phyloP scores from a whole-genome alignment of 352 stramenopile species.

The Peronospora belbahrii region DNA sequence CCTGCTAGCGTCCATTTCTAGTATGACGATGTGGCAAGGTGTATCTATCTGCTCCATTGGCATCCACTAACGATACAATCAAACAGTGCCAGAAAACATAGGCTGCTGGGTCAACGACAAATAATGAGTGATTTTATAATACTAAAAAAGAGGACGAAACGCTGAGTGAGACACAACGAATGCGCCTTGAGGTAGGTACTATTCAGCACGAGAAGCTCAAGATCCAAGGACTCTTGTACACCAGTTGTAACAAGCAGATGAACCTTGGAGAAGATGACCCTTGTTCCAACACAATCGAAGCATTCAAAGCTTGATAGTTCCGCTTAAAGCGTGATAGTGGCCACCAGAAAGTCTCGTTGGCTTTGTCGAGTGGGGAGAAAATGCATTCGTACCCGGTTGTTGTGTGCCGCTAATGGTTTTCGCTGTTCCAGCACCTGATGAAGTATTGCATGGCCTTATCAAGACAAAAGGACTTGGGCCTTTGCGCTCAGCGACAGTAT shows the following conservation, averaged over 20 bases:
- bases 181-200: slow-evolving; percentile 10
- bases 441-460: slow-evolving; percentile 29
- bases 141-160: slow-evolving; percentile 11
- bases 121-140: background rate
- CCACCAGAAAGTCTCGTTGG: slow-evolving; percentile 13
- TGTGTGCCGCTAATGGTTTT: too few species aligned
- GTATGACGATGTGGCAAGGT: slow-evolving; percentile 40
- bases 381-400: slow-evolving; percentile 44
- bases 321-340: slow-evolving; percentile 14
- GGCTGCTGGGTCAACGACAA: slow-evolving; percentile 1
- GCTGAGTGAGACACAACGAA: slow-evolving; percentile 9
- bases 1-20: slow-evolving; percentile 46
- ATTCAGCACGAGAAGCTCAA: slow-evolving; percentile 50
- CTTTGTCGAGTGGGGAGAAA: slow-evolving; percentile 11
- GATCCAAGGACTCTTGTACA: slow-evolving; percentile 57
- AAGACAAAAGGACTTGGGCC: slow-evolving; percentile 20
- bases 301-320: slow-evolving; percentile 37
- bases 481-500: slow-evolving; percentile 36
- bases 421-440: slow-evolving; percentile 42
- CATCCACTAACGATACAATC: slow-evolving; percentile 1
- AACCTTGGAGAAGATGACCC: slow-evolving; percentile 39
- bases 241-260: slow-evolving; percentile 52
- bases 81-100: slow-evolving; percentile 11
- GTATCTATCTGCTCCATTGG: slow-evolving; percentile 40
- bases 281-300: slow-evolving; percentile 22